Conservation (phyloP, 164 flowering plant genomes). For the Cinnamomum micranthum region DNA sequence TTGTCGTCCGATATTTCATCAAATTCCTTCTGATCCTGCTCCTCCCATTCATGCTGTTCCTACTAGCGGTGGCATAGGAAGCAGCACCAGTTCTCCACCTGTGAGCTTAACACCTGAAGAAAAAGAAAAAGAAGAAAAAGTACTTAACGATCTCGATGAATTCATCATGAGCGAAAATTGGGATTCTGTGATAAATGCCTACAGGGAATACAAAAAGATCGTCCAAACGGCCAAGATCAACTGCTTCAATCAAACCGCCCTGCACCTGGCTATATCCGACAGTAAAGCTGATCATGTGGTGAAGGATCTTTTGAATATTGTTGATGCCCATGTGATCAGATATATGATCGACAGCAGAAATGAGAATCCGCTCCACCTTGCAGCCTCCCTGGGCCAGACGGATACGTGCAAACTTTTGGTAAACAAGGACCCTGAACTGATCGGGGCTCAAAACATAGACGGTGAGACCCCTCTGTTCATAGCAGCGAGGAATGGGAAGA, state of each 20-base stretch:
- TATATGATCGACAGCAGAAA: conserved; percentile 10
- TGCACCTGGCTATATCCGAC: not conserved
- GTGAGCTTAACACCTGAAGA: too few relatives aligned
- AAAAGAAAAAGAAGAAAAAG: too few relatives aligned
- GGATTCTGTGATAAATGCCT: not conserved
- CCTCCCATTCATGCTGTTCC: too few relatives aligned
- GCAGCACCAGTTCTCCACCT: too few relatives aligned
- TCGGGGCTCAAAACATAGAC: conserved; percentile 4
- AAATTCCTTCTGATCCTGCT: too few relatives aligned
- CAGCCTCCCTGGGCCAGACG: conserved; percentile 17
- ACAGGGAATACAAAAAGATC: too few relatives aligned
- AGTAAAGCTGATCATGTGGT: too few relatives aligned
- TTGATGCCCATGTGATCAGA: not conserved
- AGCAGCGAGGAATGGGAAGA: conserved; percentile 18
- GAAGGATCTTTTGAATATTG: not conserved
- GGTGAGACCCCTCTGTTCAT: conserved; percentile 24
- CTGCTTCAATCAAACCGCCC: not conserved
- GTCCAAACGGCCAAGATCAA: not conserved
- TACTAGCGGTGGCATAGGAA: too few relatives aligned
- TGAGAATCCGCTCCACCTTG: conserved; percentile 25
- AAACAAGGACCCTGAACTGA: not conserved
- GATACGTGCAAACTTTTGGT: conserved; percentile 14
- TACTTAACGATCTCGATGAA: too few relatives aligned
- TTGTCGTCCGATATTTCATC: too few relatives aligned
- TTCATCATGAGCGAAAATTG: not conserved